phyloP scores from a whole-genome alignment of 495 filamentous ascomycete species.

The Penicillium antarcticum region DNA sequence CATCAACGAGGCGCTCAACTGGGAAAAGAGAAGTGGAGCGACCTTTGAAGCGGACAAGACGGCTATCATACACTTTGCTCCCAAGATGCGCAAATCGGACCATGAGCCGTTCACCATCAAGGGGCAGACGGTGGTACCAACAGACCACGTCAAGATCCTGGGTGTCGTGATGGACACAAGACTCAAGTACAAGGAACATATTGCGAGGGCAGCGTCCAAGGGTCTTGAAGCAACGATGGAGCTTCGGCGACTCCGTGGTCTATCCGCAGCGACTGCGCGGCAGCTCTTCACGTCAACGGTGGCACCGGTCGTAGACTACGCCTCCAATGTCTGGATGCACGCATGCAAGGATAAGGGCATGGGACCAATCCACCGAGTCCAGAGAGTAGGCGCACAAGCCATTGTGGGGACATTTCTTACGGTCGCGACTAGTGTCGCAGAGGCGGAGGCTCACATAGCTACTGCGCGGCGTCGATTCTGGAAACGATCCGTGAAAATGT shows the following conservation, averaged over 20 bases:
- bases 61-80: slow-evolving; percentile 23
- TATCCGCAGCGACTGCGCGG: slow-evolving; percentile 21
- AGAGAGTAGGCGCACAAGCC: slow-evolving; percentile 30
- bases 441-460: slow-evolving; percentile 13
- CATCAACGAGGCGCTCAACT: slow-evolving; percentile 21
- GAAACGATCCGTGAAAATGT: slow-evolving; percentile 20
- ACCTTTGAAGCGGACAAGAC: slow-evolving; percentile 28
- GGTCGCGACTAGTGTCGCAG: slow-evolving; percentile 6
- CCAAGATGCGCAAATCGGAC: slow-evolving; percentile 19
- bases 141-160: slow-evolving; percentile 19
- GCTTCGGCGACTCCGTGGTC: slow-evolving; percentile 19
- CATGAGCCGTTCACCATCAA: slow-evolving; percentile 22
- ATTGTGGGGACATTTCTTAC: slow-evolving; percentile 25
- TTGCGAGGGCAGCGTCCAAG: slow-evolving; percentile 21
- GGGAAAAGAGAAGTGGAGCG: slow-evolving; percentile 20
- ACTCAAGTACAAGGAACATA: slow-evolving; percentile 23
- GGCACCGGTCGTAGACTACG: too few relatives aligned
- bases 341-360: too few relatives aligned
- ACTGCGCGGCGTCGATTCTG: slow-evolving; percentile 13
- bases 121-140: slow-evolving; percentile 19
- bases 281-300: too few relatives aligned
- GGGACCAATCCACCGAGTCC: slow-evolving; percentile 18
- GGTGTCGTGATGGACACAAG: slow-evolving; percentile 12
- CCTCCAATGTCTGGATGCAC: too few relatives aligned
- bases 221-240: slow-evolving; percentile 23